phyloP scores from a whole-genome alignment of 2,329 filamentous ascomycete species.

The Fusarium paranaense region DNA sequence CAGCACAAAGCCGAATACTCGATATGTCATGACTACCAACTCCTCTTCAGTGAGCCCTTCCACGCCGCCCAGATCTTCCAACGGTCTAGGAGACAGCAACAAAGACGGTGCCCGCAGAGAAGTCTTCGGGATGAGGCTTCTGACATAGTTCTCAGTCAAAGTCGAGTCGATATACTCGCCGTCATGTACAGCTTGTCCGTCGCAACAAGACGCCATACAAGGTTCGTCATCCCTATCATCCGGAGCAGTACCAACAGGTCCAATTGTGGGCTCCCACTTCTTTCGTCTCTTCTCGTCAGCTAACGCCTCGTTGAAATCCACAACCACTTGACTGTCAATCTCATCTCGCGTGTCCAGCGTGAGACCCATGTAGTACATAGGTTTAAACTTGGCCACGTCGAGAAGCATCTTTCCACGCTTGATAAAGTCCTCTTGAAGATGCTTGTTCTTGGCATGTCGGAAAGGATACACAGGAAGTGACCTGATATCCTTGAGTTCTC shows the following conservation, averaged over 20 bases:
- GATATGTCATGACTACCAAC: constrained; percentile 47
- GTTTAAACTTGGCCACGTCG: constrained; percentile 28
- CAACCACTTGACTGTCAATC: constrained; percentile 47
- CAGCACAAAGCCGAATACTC: constrained; percentile 50
- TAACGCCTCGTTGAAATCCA: constrained; percentile 44
- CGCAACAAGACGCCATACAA: neutral
- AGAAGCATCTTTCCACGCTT: constrained; percentile 37
- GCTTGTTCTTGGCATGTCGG: neutral
- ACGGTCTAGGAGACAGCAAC: neutral
- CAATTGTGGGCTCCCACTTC: neutral
- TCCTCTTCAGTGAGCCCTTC: constrained; percentile 37
- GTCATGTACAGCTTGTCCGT: neutral
- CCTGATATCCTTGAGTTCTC: constrained; percentile 39
- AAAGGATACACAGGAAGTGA: constrained; percentile 45
- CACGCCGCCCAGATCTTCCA: neutral
- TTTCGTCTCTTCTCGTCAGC: constrained; percentile 17
- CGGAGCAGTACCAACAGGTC: neutral
- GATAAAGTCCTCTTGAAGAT: constrained; percentile 29
- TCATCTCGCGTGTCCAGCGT: constrained; percentile 42
- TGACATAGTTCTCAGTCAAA: neutral
- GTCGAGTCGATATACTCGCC: neutral
- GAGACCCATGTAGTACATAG: constrained; percentile 46
- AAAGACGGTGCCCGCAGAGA: neutral
- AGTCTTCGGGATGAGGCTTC: neutral
- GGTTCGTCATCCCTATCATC: neutral